These are phyloP conservation scores for Paramecium primaurelia DNA, from an alignment of 73 alveolate species.

Conservation along the genomic window DNA sequence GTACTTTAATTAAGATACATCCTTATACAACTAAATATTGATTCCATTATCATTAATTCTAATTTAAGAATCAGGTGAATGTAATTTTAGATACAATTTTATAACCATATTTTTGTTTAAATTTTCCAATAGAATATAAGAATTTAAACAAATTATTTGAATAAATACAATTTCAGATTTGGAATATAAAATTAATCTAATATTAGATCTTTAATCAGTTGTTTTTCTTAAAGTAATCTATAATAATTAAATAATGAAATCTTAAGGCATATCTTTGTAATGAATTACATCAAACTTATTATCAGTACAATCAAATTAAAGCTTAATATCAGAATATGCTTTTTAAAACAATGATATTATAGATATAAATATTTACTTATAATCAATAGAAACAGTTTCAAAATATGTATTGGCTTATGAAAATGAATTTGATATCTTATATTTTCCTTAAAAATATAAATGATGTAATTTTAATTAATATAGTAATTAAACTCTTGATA, in stretches of 20 bases:
- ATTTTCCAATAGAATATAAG: not conserved
- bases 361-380: not conserved
- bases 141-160: not conserved
- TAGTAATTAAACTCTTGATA: not conserved
- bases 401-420: not conserved
- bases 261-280: not conserved
- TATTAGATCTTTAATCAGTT: not conserved
- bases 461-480: not conserved
- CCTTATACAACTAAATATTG: not conserved
- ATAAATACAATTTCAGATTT: not conserved
- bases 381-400: not conserved
- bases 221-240: not conserved
- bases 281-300: not conserved
- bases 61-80: not conserved
- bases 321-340: not conserved
- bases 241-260: not conserved
- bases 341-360: not conserved
- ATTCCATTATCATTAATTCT: not conserved
- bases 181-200: not conserved
- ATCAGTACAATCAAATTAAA: not conserved
- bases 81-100: not conserved
- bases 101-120: not conserved
- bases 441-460: not conserved
- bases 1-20: not conserved
- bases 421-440: not conserved